Conservation (phyloP, 1,284 basidiomycete species). For the Trametes sp. region DNA sequence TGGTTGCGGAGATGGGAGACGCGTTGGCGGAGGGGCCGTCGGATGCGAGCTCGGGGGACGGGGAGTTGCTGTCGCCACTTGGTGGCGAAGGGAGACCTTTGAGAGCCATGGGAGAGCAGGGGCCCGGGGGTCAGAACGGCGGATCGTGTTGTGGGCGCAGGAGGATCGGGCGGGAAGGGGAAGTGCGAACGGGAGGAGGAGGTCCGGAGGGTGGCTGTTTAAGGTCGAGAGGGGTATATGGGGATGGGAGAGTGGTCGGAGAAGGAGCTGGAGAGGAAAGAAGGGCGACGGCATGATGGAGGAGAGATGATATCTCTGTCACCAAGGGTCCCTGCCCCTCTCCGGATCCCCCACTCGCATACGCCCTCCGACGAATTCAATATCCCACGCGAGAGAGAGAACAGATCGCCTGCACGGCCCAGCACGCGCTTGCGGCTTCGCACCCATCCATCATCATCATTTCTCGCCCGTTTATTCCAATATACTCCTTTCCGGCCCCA, state of each 20-base stretch:
- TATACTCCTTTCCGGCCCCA: conserved; percentile 7
- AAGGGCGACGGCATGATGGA: conserved; percentile 40
- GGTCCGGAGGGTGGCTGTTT: conserved; percentile 36
- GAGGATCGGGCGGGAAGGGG: conserved; percentile 18
- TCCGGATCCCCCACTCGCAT: conserved; percentile 14
- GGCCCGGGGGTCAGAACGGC: conserved; percentile 8
- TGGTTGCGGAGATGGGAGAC: conserved; percentile 39
- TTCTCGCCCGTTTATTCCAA: conserved; percentile 13
- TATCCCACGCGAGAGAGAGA: conserved; percentile 27
- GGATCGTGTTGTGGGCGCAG: conserved; percentile 8
- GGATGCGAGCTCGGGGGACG: conserved; percentile 40
- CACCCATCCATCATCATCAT: conserved; percentile 20
- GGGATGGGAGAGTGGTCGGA: conserved; percentile 31
- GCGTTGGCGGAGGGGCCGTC: conserved; percentile 38
- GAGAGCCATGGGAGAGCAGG: conserved; percentile 33
- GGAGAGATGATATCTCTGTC: conserved; percentile 38
- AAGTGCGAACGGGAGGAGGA: conserved; percentile 26
- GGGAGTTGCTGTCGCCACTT: conserved; percentile 41
- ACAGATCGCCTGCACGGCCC: conserved; percentile 26
- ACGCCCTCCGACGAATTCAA: conserved; percentile 23
- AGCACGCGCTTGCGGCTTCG: conserved; percentile 4
- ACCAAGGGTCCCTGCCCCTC: conserved; percentile 39
- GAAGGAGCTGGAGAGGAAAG: conserved; percentile 35
- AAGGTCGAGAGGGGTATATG: conserved; percentile 31
- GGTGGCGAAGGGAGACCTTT: conserved; percentile 46